These are phyloP conservation scores for Petunia hybrid DNA, from an alignment of 305 asterid species.

Conservation along the genomic window DNA sequence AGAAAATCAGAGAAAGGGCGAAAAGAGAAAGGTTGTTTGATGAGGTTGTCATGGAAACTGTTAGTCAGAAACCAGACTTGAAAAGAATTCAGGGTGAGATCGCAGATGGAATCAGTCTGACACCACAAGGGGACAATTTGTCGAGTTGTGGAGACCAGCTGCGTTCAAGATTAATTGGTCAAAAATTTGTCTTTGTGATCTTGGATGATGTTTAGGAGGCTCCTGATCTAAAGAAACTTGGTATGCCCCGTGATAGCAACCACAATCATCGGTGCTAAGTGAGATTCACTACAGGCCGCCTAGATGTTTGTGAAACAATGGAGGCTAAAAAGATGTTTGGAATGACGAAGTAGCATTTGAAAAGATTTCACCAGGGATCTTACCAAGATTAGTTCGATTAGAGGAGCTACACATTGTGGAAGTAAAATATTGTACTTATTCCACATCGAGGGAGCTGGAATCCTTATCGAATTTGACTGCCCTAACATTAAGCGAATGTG, in stretches of 20 bases:
- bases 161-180: neutral
- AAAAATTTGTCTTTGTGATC: slow-evolving; percentile 34
- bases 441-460: slow-evolving; percentile 33
- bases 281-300: slow-evolving; percentile 39
- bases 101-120: slow-evolving; percentile 38
- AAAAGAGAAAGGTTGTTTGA: slow-evolving; percentile 24
- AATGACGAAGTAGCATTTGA: slow-evolving; percentile 4
- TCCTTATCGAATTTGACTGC: slow-evolving; percentile 26
- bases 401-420: slow-evolving; percentile 35
- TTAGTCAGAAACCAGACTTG: slow-evolving; percentile 28
- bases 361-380: slow-evolving; percentile 11
- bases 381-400: slow-evolving; percentile 31
- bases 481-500: neutral
- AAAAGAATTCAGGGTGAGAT: slow-evolving; percentile 38
- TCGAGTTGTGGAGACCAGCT: slow-evolving; percentile 27
- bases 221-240: slow-evolving; percentile 35
- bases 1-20: slow-evolving; percentile 19
- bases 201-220: slow-evolving; percentile 50
- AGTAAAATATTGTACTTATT: neutral
- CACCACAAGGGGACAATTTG: neutral
- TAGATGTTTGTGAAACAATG: slow-evolving; percentile 35
- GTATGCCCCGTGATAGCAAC: slow-evolving; percentile 26
- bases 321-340: slow-evolving; percentile 16
- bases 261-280: slow-evolving; percentile 26
- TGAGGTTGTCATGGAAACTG: slow-evolving; percentile 32